Evolutionary conservation across 257 asterid genomes (phyloP), one percentile per base, ranked within the genome.

Genomic region (Fraxinus pennsylvanica): DNA sequence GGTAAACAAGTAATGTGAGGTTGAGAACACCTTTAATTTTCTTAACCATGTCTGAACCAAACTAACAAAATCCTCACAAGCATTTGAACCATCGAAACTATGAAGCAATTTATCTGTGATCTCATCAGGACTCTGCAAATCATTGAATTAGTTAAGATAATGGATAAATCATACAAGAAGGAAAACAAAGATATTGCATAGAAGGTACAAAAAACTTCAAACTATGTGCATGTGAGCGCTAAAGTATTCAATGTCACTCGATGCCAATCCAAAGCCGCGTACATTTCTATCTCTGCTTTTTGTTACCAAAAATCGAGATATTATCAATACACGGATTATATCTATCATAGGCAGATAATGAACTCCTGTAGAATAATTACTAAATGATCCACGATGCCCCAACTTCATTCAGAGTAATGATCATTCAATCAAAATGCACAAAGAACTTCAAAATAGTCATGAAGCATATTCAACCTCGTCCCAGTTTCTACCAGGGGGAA

Each of bases 111-210:
- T 95, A 71, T 95, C 93, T 72, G 79, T 82, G 68, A 95, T 95
- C 90, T 95, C 99, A 76, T 93, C 96, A 71, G 91, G 85, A 81
- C 94, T 87, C 98, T 95, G 97, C 89, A 87, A 73, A 85, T 82
- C 74, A 82, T 4, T 74, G 74, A 80, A 73, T 25, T 15, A 41
- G 75, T 52, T 73, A 65, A 78, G 32, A 54, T 14, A 35, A 8
- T 29, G 47, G 69, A 47, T 22, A 50, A 69, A 63, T 27, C 65
- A 9, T 54, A 59, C 39, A 35, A 79, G 78, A 73, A 33, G 47
- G 47, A 19, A 76, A 35, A 66, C 10, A 27, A 13, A 25, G 47
- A 67, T 8, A 61, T 61, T 8, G 13, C 17, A 12, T 61, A 1
- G 30, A 61, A 21, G 13, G 25, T 3, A n/a, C 21, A 59, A 36